These are phyloP conservation scores for Neoboletus magnificus DNA, from an alignment of 768 basidiomycete genomes.

Conservation along the genomic window DNA sequence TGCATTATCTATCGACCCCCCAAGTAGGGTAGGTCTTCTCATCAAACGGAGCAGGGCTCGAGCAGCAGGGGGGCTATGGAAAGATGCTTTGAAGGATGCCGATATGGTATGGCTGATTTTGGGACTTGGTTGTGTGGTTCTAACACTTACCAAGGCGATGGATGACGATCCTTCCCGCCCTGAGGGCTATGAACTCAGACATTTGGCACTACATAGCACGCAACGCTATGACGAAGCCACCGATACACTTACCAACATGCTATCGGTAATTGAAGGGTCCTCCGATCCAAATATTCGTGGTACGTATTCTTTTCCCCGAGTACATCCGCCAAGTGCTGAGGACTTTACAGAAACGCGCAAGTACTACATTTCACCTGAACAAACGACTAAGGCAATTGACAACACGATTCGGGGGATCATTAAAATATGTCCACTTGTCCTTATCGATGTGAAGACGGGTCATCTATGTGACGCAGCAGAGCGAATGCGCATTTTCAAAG, in stretches of 20 bases:
- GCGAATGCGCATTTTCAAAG: neutral
- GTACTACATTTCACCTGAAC: constrained; percentile 1
- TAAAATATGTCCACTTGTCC: neutral
- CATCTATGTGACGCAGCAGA: neutral
- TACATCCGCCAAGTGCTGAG: neutral
- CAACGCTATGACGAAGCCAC: constrained; percentile 1
- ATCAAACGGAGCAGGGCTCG: neutral
- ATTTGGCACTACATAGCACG: neutral
- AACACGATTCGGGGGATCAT: neutral
- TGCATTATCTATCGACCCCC: neutral
- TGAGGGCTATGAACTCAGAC: neutral
- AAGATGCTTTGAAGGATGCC: neutral
- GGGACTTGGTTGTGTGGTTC: neutral
- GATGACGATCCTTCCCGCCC: neutral
- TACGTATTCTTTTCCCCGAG: neutral
- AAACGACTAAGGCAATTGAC: neutral
- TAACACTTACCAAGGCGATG: neutral
- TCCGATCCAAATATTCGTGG: neutral
- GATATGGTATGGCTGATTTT: neutral
- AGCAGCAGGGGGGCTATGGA: neutral
- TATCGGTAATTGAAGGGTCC: neutral
- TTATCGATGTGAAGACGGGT: neutral
- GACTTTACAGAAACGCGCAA: neutral
- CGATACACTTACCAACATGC: neutral
- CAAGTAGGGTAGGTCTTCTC: neutral